phyloP scores from a whole-genome alignment of 768 basidiomycete species.

The Termitomyces sp. region DNA sequence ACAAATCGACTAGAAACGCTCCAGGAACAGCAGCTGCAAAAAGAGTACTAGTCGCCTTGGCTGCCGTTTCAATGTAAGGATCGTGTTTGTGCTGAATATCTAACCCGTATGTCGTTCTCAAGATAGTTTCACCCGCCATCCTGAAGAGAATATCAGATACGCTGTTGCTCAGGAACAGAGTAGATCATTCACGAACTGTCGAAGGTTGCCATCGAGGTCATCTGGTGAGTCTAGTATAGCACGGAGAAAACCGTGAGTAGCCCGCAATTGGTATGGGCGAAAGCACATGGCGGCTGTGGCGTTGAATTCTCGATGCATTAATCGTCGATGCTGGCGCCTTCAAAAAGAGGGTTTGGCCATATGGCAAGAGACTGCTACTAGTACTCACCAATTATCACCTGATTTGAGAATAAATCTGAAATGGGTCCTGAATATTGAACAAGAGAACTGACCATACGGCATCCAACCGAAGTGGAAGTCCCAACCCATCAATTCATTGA shows the following conservation, averaged over 20 bases:
- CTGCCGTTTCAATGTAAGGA: constrained; percentile 26
- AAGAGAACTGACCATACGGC: constrained; percentile 16
- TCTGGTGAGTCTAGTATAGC: constrained; percentile 17
- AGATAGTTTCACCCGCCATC: constrained; percentile 21
- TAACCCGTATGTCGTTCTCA: constrained; percentile 29
- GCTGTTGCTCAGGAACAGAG: not conserved
- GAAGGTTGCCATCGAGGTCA: constrained; percentile 9
- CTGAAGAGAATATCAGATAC: not conserved
- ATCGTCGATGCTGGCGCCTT: constrained; percentile 20
- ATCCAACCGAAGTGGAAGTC: constrained; percentile 6
- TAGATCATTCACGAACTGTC: constrained; percentile 6
- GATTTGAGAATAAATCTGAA: not conserved
- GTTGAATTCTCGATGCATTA: constrained; percentile 21
- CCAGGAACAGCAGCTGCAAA: constrained; percentile 22
- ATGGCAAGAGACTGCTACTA: not conserved
- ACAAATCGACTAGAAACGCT: constrained; percentile 27
- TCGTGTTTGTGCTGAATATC: constrained; percentile 26
- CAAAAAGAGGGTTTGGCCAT: not conserved
- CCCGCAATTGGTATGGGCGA: constrained; percentile 17
- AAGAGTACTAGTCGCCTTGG: constrained; percentile 23
- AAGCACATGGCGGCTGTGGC: constrained; percentile 14
- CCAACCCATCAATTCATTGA: not conserved
- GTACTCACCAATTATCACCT: constrained; percentile 8
- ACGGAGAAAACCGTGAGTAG: constrained; percentile 18
- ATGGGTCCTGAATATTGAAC: not conserved